Base-by-base conservation (phyloP, 306 rosid species). In the Sechiopsis laciniata region DNA sequence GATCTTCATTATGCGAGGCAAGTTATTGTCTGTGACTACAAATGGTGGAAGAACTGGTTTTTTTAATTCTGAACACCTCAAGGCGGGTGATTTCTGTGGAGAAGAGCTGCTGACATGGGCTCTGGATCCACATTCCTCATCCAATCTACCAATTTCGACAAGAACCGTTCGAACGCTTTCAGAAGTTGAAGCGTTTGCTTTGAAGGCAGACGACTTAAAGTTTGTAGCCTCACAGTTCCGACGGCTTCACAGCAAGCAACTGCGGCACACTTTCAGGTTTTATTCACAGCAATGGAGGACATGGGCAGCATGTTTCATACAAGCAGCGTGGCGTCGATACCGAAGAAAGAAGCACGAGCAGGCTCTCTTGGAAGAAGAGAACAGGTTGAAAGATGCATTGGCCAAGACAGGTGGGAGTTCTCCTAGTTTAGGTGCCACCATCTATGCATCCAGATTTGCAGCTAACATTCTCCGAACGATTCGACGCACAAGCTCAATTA, bases 361-460 rank as follows among this genome's bases (percentile, higher is more conserved):
- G 69, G 7, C 69, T 9, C 68, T 74, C 7, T 48, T 17, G 48
- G 77, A 74, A 74, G 77, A 74, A 48, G 77, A 74, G 59, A 74
- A 74, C 67, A 59, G 77, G 46, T 74, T 74, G 13, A 29, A 74
- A 16, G 71, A 74, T 46, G 77, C 77, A 57, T 74, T 74, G 57
- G 70, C 59, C 45, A 74, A 60, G 21, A 57, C 77, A 21, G 71
- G 69, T 59, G 77, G 77, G 8, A 57, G 68, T 22, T 73, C 76
- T 37, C 77, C 77, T 4, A 74, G 77, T 50, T 74, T 74, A 50
- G 77, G 77, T 50, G 77, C 77, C 48, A 74, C 77, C 71, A 74
- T 74, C 40, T 74, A 74, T 24, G 77, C 77, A 74, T 42, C 77
- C 20, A 59, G 77, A 40, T 74, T 74, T 74, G 77, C 68, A 10